Evolutionary conservation across 768 basidiomycete species (phyloP).

Genomic region (Podaxis pistillaris): DNA sequence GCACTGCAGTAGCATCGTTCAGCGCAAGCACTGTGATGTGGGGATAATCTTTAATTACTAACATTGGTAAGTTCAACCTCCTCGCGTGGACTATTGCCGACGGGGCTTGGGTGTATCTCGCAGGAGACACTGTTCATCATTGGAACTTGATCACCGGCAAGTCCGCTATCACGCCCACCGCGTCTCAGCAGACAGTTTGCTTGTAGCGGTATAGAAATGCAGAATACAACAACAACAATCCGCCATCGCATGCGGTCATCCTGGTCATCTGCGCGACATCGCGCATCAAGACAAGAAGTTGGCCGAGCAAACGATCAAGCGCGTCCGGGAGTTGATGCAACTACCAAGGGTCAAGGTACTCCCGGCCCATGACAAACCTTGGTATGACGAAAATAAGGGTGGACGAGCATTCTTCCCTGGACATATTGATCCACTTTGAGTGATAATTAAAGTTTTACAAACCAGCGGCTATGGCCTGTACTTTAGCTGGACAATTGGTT

Average conservation of each 20-base stretch:
- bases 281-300: constrained; percentile 41
- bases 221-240: too few species aligned
- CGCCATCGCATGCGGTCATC: constrained; percentile 32
- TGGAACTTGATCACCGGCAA: constrained; percentile 48
- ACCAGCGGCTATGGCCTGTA: neutral
- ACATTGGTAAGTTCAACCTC: constrained; percentile 77
- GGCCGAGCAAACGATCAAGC: constrained; percentile 40
- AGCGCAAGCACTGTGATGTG: neutral
- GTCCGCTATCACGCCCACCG: constrained; percentile 29
- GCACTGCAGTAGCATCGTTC: constrained; percentile 43
- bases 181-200: too few species aligned
- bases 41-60: constrained; percentile 21
- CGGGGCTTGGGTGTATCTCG: constrained; percentile 55
- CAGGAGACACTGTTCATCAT: constrained; percentile 57
- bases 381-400: constrained; percentile 47
- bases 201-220: too few species aligned
- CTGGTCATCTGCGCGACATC: constrained; percentile 30
- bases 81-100: constrained; percentile 52
- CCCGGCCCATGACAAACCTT: constrained; percentile 52
- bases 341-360: constrained; percentile 43
- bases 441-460: neutral
- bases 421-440: constrained; percentile 26
- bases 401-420: constrained; percentile 43
- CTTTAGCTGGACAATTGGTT: too few species aligned
- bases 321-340: constrained; percentile 36